Evolutionary conservation across 306 rosid species (phyloP).

Genomic region (Acacia melanoxylon): DNA sequence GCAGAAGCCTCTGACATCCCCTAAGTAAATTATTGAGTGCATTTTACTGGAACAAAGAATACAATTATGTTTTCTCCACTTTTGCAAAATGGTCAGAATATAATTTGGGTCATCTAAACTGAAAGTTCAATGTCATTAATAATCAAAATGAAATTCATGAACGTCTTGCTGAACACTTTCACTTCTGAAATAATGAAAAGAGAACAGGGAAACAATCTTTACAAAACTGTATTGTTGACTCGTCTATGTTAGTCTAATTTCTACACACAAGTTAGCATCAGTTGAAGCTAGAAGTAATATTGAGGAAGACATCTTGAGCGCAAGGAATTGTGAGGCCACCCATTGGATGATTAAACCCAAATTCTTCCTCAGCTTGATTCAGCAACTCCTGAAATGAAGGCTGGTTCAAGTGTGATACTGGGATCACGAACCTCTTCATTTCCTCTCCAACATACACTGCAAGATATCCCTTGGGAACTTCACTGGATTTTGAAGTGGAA

Average conservation of each 20-base stretch:
- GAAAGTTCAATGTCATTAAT: neutral
- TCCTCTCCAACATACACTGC: conserved; percentile 48
- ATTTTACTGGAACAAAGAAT: neutral
- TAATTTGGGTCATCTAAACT: neutral
- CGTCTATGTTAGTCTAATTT: neutral
- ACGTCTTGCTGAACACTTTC: neutral
- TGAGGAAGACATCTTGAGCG: conserved; percentile 24
- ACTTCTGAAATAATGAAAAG: neutral
- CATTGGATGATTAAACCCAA: conserved; percentile 33
- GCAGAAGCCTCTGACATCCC: neutral
- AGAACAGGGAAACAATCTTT: neutral
- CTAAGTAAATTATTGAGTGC: neutral
- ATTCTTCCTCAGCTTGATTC: conserved; percentile 33
- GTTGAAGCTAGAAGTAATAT: conserved; percentile 1
- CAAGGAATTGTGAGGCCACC: conserved; percentile 38
- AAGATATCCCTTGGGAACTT: conserved; percentile 34
- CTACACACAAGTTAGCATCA: neutral
- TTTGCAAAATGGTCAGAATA: neutral
- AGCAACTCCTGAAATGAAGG: conserved; percentile 38
- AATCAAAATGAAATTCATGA: neutral
- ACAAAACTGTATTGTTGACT: neutral
- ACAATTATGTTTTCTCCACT: neutral
- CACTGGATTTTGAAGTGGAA: neutral
- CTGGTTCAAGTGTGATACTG: conserved; percentile 32
- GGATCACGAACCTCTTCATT: conserved; percentile 36